A percentile compares a stretch with the other conserved stretches of the same genome.
These are phyloP conservation scores for Starmerella riodocensis DNA, from an alignment of 805 yeast species.

Conservation along the genomic window DNA sequence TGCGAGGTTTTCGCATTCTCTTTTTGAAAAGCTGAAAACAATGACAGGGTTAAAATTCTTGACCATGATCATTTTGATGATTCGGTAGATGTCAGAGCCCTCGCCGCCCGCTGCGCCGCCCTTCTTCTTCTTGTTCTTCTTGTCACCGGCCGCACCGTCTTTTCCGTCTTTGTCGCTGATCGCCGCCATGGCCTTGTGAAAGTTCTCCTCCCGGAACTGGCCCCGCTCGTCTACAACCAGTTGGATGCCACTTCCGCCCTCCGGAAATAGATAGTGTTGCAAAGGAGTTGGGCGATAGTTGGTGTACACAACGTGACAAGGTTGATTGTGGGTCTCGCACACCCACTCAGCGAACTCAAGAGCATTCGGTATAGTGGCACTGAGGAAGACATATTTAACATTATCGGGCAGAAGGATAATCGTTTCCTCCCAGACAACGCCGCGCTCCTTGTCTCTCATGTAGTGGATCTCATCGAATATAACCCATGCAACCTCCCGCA, in stretches of 20 bases:
- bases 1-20: constrained; percentile 92
- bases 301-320: constrained; percentile 96
- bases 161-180: constrained; percentile 67
- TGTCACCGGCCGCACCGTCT: constrained; percentile 54
- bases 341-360: constrained; percentile 99
- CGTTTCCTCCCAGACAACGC: constrained; percentile 99
- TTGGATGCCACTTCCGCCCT: constrained; percentile 97
- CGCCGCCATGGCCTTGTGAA: constrained; percentile 96
- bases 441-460: constrained; percentile 95
- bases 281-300: constrained; percentile 98
- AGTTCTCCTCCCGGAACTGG: constrained; percentile 88
- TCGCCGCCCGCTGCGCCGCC: constrained; percentile 77
- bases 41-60: constrained; percentile 95
- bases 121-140: constrained; percentile 59
- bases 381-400: constrained; percentile 82
- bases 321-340: constrained; percentile 85
- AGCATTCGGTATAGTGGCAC: constrained; percentile 96
- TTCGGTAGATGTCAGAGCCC: constrained; percentile 87
- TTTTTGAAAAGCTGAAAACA: constrained; percentile 93
- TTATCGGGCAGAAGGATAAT: constrained; percentile 90
- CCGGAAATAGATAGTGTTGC: constrained; percentile 94
- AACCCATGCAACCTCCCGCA: constrained; percentile 99
- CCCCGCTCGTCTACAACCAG: constrained; percentile 96
- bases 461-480: constrained; percentile 96
- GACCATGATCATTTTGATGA: constrained; percentile 95